Evolutionary conservation across 768 basidiomycete species (phyloP).

Genomic region (Piloderma croceum): DNA sequence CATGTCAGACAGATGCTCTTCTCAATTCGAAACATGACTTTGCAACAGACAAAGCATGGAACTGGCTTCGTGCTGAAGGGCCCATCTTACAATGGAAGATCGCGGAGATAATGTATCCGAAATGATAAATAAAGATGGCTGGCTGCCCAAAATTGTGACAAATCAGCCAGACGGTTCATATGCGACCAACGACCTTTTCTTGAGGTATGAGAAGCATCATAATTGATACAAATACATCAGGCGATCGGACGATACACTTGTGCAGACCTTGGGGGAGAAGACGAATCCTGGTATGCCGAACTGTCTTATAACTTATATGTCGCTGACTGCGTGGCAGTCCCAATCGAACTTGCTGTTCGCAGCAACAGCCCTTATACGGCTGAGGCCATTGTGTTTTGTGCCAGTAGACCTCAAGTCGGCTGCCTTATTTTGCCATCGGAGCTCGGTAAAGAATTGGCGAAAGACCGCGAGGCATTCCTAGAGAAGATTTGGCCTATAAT

Average conservation of each 20-base stretch:
- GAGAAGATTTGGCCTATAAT: conserved; percentile 39
- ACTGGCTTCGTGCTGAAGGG: conserved; percentile 35
- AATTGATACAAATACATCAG: conserved; percentile 45
- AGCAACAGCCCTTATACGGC: conserved; percentile 41
- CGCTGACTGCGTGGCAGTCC: conserved; percentile 22
- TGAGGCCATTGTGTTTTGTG: conserved; percentile 52
- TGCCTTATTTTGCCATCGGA: conserved; percentile 47
- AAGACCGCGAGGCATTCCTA: conserved; percentile 20
- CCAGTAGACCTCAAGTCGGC: conserved; percentile 43
- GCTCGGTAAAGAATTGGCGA: conserved; percentile 12
- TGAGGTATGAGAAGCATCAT: conserved; percentile 36
- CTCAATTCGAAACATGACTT: conserved; percentile 47
- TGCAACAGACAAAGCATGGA: conserved; percentile 49
- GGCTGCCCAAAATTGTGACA: conserved; percentile 16
- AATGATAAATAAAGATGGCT: neutral
- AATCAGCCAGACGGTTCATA: conserved; percentile 50
- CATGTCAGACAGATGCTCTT: conserved; percentile 32
- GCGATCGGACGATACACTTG: conserved; percentile 50
- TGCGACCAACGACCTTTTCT: conserved; percentile 51
- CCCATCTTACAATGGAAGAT: neutral
- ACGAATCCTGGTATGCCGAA: conserved; percentile 36
- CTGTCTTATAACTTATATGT: neutral
- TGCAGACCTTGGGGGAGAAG: conserved; percentile 45
- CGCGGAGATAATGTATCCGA: neutral
- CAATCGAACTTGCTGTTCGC: conserved; percentile 47